A percentile compares a stretch with the other conserved stretches of the same genome.
Evolutionary conservation across 148 eudicot species (phyloP).

Genomic region (Silene conica): DNA sequence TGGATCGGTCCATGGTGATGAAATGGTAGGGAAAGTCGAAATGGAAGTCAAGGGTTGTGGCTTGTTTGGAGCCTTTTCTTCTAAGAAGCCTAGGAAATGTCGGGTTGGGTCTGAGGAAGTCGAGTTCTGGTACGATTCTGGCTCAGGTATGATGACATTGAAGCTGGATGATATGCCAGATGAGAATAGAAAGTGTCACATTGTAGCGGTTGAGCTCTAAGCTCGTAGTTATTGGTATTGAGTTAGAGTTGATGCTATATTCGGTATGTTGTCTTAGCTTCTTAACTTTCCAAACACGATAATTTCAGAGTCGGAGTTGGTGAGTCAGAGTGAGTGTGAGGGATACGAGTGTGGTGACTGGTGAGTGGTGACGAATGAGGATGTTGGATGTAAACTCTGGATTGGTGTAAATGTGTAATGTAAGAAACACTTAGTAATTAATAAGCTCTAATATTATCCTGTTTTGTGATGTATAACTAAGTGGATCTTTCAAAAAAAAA

Average conservation of each 20-base stretch:
- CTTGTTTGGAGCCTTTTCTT: slow-evolving; percentile 68
- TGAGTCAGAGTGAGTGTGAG: background rate
- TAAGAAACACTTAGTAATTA: background rate
- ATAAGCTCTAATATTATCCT: no score
- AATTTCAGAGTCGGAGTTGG: background rate
- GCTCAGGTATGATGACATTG: slow-evolving; percentile 56
- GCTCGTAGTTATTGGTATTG: background rate
- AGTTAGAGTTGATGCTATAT: background rate
- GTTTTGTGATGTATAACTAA: no score
- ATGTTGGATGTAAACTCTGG: slow-evolving; percentile 13
- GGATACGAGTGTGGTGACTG: background rate
- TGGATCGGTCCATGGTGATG: slow-evolving; percentile 28
- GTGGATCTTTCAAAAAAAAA: no score
- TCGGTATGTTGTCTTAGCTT: background rate
- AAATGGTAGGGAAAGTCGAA: slow-evolving; percentile 35
- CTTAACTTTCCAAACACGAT: background rate
- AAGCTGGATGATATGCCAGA: slow-evolving; percentile 55
- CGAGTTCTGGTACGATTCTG: slow-evolving; percentile 47
- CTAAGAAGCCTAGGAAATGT: slow-evolving; percentile 65
- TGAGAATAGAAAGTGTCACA: slow-evolving; percentile 50
- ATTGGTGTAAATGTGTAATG: background rate
- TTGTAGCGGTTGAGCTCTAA: slow-evolving; percentile 59
- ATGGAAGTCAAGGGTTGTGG: slow-evolving; percentile 88
- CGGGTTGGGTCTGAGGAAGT: slow-evolving; percentile 42
- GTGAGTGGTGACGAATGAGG: no score